Percentiles rank a stretch among this genome's conserved stretches.
Evolutionary conservation across 148 eudicot species (phyloP).

Genomic region (Camellia granthamiana): DNA sequence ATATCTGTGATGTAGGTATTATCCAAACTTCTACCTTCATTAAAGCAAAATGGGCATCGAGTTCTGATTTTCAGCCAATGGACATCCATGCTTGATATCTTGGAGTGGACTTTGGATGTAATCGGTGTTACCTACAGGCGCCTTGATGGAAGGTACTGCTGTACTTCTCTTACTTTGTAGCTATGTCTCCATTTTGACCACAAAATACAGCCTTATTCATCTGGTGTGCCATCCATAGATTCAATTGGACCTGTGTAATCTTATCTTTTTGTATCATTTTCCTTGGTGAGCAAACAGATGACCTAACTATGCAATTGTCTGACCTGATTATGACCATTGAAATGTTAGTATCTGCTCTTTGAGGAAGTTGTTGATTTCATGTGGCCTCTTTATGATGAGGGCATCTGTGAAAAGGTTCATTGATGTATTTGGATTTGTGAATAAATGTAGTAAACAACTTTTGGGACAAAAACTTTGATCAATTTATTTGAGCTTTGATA

Average conservation of each 20-base stretch:
- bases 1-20: constrained; percentile 52
- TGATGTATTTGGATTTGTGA: not conserved
- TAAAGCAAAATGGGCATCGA: constrained; percentile 68
- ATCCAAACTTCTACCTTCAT: constrained; percentile 69
- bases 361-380: not conserved
- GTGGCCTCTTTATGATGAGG: not conserved
- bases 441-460: not conserved
- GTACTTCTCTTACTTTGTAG: constrained; percentile 13
- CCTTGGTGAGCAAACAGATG: not conserved
- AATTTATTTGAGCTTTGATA: no score
- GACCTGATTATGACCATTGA: not conserved
- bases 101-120: constrained; percentile 97
- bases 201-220: not conserved
- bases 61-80: constrained; percentile 98
- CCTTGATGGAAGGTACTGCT: constrained; percentile 93
- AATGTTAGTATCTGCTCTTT: not conserved
- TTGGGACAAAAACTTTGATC: not conserved
- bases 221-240: not conserved
- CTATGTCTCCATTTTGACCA: not conserved
- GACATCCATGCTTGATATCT: constrained; percentile 99
- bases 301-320: not conserved
- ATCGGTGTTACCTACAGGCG: constrained; percentile 83
- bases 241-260: not conserved
- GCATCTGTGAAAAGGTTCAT: not conserved
- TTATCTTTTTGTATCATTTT: not conserved